A percentile compares a stretch with the other conserved stretches of the same genome.
These are phyloP conservation scores for Mycena filopes DNA, from an alignment of 768 basidiomycete species.

Conservation along the genomic window DNA sequence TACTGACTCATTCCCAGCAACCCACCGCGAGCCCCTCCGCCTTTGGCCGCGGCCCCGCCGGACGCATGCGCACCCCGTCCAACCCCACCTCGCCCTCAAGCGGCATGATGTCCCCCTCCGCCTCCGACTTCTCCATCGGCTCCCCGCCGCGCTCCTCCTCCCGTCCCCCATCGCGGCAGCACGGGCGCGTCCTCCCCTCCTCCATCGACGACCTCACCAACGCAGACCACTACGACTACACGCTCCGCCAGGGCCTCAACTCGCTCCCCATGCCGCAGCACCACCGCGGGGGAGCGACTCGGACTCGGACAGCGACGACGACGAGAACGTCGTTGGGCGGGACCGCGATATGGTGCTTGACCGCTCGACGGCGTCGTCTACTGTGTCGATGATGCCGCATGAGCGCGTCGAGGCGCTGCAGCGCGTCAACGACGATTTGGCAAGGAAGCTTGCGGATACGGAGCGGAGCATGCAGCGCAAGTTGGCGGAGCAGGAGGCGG, in stretches of 20 bases:
- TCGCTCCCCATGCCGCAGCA: constrained; percentile 66
- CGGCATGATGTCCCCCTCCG: constrained; percentile 12
- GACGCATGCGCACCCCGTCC: constrained; percentile 74
- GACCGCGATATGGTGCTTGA: constrained; percentile 69
- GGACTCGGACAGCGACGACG: constrained; percentile 67
- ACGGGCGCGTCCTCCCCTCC: constrained; percentile 1
- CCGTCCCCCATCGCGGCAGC: constrained; percentile 72
- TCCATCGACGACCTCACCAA: constrained; percentile 35
- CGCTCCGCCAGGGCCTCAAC: constrained; percentile 49
- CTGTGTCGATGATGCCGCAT: constrained; percentile 74
- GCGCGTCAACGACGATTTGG: constrained; percentile 79
- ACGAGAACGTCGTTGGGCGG: constrained; percentile 46
- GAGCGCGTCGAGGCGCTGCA: constrained; percentile 81
- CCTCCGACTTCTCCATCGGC: constrained; percentile 40
- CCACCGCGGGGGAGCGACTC: constrained; percentile 43
- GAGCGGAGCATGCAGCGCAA: constrained; percentile 75
- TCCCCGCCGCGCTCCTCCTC: constrained; percentile 50
- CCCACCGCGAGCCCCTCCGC: constrained; percentile 53
- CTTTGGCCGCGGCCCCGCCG: constrained; percentile 54
- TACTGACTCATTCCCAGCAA: constrained; percentile 42
- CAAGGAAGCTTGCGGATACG: constrained; percentile 77
- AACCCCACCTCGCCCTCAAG: constrained; percentile 71
- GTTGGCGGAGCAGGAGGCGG: constrained; percentile 81
- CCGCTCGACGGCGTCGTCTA: constrained; percentile 52
- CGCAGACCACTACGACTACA: constrained; percentile 49